Percentiles rank a stretch among this genome's conserved stretches.
Evolutionary conservation across 148 eudicot genomes (phyloP).

Genomic region (Bassia scoparia): DNA sequence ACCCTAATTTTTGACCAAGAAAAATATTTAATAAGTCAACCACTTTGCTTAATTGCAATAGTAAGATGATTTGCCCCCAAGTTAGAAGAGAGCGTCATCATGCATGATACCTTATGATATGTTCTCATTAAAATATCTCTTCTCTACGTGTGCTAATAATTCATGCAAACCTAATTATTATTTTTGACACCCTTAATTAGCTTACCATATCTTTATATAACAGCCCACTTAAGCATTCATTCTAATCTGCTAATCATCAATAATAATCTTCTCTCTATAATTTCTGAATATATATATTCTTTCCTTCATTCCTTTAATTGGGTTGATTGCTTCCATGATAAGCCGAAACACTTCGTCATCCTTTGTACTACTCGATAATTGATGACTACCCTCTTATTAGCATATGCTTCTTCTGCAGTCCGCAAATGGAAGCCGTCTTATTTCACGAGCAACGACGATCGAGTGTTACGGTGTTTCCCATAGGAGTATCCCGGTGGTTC

Average conservation of each 20-base stretch:
- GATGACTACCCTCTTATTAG: slow-evolving; percentile 3
- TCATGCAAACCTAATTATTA: background rate
- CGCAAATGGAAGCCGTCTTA: slow-evolving; percentile 9
- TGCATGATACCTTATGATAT: slow-evolving; percentile 11
- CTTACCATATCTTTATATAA: slow-evolving; percentile 2
- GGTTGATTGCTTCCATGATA: slow-evolving; percentile 17
- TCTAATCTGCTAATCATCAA: background rate
- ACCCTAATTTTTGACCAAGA: background rate
- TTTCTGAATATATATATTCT: background rate
- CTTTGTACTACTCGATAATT: background rate
- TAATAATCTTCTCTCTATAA: background rate
- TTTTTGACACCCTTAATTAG: slow-evolving; percentile 14
- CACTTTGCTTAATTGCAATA: background rate
- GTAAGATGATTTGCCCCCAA: slow-evolving; percentile 11
- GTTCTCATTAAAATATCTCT: background rate
- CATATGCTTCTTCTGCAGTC: slow-evolving; percentile 22
- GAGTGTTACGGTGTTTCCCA: slow-evolving; percentile 31
- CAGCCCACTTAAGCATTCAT: slow-evolving; percentile 9
- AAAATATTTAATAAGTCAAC: slow-evolving; percentile 28
- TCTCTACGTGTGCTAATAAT: slow-evolving; percentile 32
- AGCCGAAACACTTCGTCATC: slow-evolving; percentile 3
- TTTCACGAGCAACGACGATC: slow-evolving; percentile 10
- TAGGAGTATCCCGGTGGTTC: slow-evolving; percentile 38
- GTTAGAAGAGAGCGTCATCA: slow-evolving; percentile 13
- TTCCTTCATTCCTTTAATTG: background rate